phyloP scores from a whole-genome alignment of 345 rosid genomes.

The Sisymbrium altissimum region DNA sequence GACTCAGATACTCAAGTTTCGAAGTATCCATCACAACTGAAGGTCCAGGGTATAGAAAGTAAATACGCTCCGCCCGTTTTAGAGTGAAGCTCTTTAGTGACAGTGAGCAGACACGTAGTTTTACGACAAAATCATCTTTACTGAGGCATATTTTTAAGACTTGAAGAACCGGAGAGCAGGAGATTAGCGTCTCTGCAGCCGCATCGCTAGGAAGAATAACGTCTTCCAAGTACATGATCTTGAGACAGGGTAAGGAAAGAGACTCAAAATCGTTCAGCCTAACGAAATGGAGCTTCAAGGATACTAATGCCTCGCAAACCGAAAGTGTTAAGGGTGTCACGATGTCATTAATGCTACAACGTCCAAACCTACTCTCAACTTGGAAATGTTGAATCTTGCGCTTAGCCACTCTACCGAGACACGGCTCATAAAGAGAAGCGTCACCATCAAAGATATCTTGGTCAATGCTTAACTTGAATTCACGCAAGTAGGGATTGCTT shows the following conservation, averaged over 20 bases:
- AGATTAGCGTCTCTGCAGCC: not conserved
- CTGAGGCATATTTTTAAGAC: not conserved
- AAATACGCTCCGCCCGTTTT: not conserved
- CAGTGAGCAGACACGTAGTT: not conserved
- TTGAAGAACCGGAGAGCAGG: conserved; percentile 9
- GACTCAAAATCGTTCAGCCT: too few relatives aligned
- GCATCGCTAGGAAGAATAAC: not conserved
- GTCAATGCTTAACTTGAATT: not conserved
- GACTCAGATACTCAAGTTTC: not conserved
- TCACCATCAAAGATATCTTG: not conserved
- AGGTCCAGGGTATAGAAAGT: not conserved
- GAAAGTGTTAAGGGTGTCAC: not conserved
- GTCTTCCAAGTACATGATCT: conserved; percentile 9
- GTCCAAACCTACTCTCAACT: not conserved
- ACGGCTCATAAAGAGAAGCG: not conserved
- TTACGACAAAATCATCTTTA: not conserved
- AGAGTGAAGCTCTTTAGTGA: conserved; percentile 11
- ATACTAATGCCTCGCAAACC: not conserved
- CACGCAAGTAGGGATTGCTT: not conserved
- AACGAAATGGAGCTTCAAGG: not conserved
- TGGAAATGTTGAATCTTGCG: not conserved
- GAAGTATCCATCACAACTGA: not conserved
- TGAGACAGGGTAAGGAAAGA: conserved; percentile 5
- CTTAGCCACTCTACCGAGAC: not conserved
- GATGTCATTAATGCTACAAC: not conserved